phyloP scores from a whole-genome alignment of 2,329 filamentous ascomycete genomes.

The Penicillium decumbens region DNA sequence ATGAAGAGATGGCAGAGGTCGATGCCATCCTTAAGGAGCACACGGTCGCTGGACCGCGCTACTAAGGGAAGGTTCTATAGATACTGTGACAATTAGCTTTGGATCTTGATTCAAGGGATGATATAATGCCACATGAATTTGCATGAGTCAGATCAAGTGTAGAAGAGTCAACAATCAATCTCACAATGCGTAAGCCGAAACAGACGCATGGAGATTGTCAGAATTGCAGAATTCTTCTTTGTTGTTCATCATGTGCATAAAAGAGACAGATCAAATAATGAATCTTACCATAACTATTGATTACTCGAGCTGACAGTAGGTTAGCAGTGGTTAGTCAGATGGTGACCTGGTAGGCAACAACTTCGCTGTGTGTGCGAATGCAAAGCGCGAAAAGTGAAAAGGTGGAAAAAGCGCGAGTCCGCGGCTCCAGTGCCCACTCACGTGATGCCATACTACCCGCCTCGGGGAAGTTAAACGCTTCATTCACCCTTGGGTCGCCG shows the following conservation, averaged over 20 bases:
- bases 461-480: background rate
- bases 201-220: slow-evolving; percentile 37
- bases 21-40: slow-evolving; percentile 49
- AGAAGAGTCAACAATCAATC: slow-evolving; percentile 45
- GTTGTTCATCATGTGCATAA: slow-evolving; percentile 33
- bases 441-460: slow-evolving; percentile 9
- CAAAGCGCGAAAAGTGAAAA: background rate
- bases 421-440: slow-evolving; percentile 1
- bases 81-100: slow-evolving; percentile 14
- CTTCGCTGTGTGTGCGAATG: background rate
- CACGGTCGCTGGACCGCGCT: slow-evolving; percentile 33
- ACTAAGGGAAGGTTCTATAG: slow-evolving; percentile 12
- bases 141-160: slow-evolving; percentile 44
- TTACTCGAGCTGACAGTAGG: background rate
- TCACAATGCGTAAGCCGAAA: slow-evolving; percentile 28
- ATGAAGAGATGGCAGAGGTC: slow-evolving; percentile 47
- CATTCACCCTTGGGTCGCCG: background rate
- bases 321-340: background rate
- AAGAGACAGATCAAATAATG: background rate
- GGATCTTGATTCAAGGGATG: slow-evolving; percentile 4
- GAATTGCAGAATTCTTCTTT: slow-evolving; percentile 46
- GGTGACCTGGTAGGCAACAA: background rate
- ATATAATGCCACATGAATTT: slow-evolving; percentile 3
- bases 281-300: slow-evolving; percentile 7
- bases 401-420: background rate